phyloP scores from a whole-genome alignment of 2,329 filamentous ascomycete genomes.

The Claviceps purpurea region DNA sequence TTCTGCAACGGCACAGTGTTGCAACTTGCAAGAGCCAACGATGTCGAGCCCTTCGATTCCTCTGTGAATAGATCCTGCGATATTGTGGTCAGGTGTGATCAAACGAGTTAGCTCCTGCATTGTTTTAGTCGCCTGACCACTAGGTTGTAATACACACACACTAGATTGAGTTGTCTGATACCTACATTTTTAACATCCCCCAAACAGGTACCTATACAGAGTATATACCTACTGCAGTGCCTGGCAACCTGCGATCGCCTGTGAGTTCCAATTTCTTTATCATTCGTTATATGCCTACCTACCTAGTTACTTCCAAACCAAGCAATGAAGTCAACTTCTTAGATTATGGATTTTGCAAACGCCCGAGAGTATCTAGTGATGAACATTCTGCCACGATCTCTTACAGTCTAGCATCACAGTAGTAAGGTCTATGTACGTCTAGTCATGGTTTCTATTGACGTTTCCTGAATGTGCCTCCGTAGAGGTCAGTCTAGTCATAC shows the following conservation, averaged over 20 bases:
- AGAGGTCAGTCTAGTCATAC: not conserved
- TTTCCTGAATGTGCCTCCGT: not conserved
- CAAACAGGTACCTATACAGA: too few relatives aligned
- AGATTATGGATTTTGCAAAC: too few relatives aligned
- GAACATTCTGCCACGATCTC: slow-evolving; percentile 47
- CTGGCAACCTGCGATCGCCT: too few relatives aligned
- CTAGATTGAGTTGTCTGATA: too few relatives aligned
- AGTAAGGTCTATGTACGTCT: slow-evolving; percentile 38
- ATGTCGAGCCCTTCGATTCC: slow-evolving; percentile 26
- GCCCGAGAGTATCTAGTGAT: slow-evolving; percentile 33
- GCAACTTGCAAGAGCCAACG: slow-evolving; percentile 38
- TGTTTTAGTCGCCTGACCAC: too few relatives aligned
- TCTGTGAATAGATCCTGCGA: slow-evolving; percentile 18
- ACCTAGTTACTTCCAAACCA: too few relatives aligned
- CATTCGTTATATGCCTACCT: too few relatives aligned
- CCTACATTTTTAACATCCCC: too few relatives aligned
- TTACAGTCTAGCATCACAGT: slow-evolving; percentile 56
- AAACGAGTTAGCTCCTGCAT: slow-evolving; percentile 42
- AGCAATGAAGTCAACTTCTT: too few relatives aligned
- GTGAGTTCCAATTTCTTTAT: too few relatives aligned
- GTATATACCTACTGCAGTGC: too few relatives aligned
- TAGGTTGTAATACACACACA: too few relatives aligned
- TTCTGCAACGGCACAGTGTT: slow-evolving; percentile 25
- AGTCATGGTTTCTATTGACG: not conserved
- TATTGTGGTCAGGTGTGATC: slow-evolving; percentile 49